Base-by-base conservation (phyloP, 2,329 filamentous ascomycete species). In the Aspergillus unguis region DNA sequence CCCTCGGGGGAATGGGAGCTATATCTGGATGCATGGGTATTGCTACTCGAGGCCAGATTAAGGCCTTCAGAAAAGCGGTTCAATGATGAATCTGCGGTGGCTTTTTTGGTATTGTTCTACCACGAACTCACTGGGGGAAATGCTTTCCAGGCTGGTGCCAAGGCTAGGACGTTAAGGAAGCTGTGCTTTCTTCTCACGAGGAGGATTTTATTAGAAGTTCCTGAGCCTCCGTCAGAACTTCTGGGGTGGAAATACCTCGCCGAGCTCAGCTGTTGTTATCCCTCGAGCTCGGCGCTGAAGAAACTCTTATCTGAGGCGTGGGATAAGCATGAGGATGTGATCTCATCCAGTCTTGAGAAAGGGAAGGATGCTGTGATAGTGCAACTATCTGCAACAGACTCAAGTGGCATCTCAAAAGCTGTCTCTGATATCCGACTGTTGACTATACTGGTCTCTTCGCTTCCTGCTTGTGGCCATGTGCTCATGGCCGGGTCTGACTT, bases 401-500 rank as follows among this genome's bases (percentile, higher is more conserved):
- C 56, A 38, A 35, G 54, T 33, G 56, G 56, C 3, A 51, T 53
- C 1, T 32, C 57, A 8, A 59, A 57, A 33, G 40, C 65, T 11
- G 52, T 62, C 10, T 44, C 53, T 38, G 63, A 70, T 45, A 59
- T 75, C 45, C 68, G 70, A 32, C 56, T 63, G 6, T 60, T 77
- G 50, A 76, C 73, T 8, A 61, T 74, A 25, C 59, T 77, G 31
- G 58, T 71, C 4, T 73, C 70, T 27, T 59, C 65, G 27, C 65
- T 75, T 50, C 70, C 73, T 25, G 63, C 78, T 26, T 73, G 73
- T 41, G 81, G 79, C 29, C 70, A 75, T 5, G 77, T 88, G 60
- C 85, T 96, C 62, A 81, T 95, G 61, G 87, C 87, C 0, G 92
- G 92, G 1, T 91, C 88, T 46, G 92, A 96, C 71, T 92, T 94